phyloP scores from a whole-genome alignment of 768 basidiomycete species.

The Hebeloma cylindrosporum region DNA sequence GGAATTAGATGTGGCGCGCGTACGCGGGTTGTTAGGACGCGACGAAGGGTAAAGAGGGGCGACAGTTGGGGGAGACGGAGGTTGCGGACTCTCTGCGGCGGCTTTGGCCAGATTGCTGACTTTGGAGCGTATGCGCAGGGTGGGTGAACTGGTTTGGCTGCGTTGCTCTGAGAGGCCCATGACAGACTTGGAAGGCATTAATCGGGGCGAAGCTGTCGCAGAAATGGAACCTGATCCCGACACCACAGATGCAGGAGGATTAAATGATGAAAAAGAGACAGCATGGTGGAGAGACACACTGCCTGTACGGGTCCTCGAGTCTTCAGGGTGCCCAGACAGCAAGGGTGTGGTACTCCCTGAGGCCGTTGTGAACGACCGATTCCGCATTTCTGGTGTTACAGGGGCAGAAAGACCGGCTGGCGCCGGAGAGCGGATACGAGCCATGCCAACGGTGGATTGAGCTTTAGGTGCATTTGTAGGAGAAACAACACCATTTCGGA shows the following conservation, averaged over 20 bases:
- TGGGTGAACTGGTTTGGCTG: constrained; percentile 24
- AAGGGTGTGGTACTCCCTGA: constrained; percentile 22
- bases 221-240: constrained; percentile 2
- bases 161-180: constrained; percentile 16
- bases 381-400: constrained; percentile 34
- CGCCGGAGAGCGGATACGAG: constrained; percentile 27
- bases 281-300: constrained; percentile 39
- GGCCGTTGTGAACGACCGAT: constrained; percentile 27
- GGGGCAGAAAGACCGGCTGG: constrained; percentile 33
- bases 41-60: constrained; percentile 24
- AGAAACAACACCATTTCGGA: constrained; percentile 34
- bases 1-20: constrained; percentile 43
- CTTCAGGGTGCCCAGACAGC: constrained; percentile 14
- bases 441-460: constrained; percentile 20
- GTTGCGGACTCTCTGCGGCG: constrained; percentile 7
- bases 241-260: constrained; percentile 19
- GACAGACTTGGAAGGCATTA: constrained; percentile 17
- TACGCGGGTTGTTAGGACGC: constrained; percentile 28
- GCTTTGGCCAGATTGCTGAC: constrained; percentile 50
- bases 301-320: constrained; percentile 25
- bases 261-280: constrained; percentile 37
- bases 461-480: constrained; percentile 31
- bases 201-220: constrained; percentile 11
- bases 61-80: constrained; percentile 12
- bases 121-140: constrained; percentile 59